phyloP scores from a whole-genome alignment of 2,329 filamentous ascomycete species.

The Neofusicoccum laricinum region DNA sequence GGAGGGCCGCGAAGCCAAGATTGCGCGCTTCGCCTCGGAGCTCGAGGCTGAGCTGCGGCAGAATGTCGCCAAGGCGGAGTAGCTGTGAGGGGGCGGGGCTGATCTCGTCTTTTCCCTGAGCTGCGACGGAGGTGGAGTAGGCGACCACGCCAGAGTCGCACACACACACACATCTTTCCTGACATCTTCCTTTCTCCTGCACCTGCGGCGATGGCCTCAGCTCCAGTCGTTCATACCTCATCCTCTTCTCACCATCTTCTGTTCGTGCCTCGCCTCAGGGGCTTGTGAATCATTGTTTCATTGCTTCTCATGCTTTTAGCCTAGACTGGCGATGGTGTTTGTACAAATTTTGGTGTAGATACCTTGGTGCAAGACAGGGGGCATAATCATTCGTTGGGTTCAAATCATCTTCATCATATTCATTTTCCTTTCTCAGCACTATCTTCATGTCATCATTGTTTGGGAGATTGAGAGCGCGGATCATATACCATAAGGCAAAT shows the following conservation, averaged over 20 bases:
- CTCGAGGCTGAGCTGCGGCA: slow-evolving; percentile 9
- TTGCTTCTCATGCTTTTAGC: background rate
- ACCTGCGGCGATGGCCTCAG: too few relatives aligned
- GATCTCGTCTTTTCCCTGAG: background rate
- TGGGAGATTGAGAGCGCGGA: background rate
- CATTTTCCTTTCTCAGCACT: background rate
- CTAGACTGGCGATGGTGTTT: background rate
- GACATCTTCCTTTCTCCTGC: background rate
- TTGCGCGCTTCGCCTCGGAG: background rate
- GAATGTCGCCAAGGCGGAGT: slow-evolving; percentile 1
- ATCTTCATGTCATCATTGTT: background rate
- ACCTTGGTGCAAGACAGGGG: background rate
- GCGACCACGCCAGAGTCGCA: background rate
- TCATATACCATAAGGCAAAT: background rate
- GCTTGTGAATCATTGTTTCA: background rate
- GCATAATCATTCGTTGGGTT: background rate
- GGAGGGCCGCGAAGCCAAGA: background rate
- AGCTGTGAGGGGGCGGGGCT: background rate
- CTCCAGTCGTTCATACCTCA: background rate
- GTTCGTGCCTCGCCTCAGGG: background rate
- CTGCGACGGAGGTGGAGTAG: background rate
- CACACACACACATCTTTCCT: background rate
- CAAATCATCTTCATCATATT: background rate
- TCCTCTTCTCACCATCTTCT: background rate
- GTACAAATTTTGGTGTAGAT: background rate